Conservation (phyloP, 371 early-diverging fungal genomes). For the Lichtheimia ornata region DNA sequence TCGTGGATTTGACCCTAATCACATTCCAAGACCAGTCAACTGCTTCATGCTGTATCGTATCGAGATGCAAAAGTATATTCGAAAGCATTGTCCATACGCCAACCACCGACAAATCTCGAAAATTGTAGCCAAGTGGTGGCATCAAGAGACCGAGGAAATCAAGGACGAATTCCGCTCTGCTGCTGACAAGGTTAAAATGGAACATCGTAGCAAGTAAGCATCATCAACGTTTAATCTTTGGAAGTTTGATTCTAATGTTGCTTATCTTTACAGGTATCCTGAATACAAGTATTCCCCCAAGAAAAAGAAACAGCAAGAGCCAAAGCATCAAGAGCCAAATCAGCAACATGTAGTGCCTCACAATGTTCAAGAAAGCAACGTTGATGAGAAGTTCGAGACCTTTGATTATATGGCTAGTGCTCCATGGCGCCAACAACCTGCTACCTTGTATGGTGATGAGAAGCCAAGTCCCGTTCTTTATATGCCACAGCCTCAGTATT, state of each 20-base stretch:
- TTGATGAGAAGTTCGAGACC: no score
- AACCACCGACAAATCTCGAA: slow-evolving; percentile 25
- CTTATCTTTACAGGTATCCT: slow-evolving; percentile 57
- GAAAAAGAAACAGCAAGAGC: slow-evolving; percentile 47
- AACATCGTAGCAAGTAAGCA: slow-evolving; percentile 60
- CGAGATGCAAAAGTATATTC: slow-evolving; percentile 16
- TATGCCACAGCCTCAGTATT: no score
- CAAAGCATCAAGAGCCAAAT: background rate
- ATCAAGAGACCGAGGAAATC: slow-evolving; percentile 41
- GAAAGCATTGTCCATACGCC: slow-evolving; percentile 10
- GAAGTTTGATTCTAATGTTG: background rate
- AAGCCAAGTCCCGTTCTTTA: no score
- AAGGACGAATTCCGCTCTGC: slow-evolving; percentile 53
- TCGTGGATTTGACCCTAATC: slow-evolving; percentile 21
- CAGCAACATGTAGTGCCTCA: background rate
- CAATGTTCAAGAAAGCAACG: no score
- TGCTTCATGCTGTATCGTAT: slow-evolving; percentile 19
- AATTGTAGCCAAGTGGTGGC: slow-evolving; percentile 22
- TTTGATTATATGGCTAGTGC: no score
- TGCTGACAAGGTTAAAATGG: slow-evolving; percentile 44
- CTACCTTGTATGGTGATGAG: no score
- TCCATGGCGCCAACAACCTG: no score
- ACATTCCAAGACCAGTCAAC: slow-evolving; percentile 18
- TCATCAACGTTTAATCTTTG: no score
- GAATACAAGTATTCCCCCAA: slow-evolving; percentile 72